A percentile compares a stretch with the other conserved stretches of the same genome.
phyloP scores from a whole-genome alignment of 176 grass and related monocot genomes.

The Luzula sylvatica region DNA sequence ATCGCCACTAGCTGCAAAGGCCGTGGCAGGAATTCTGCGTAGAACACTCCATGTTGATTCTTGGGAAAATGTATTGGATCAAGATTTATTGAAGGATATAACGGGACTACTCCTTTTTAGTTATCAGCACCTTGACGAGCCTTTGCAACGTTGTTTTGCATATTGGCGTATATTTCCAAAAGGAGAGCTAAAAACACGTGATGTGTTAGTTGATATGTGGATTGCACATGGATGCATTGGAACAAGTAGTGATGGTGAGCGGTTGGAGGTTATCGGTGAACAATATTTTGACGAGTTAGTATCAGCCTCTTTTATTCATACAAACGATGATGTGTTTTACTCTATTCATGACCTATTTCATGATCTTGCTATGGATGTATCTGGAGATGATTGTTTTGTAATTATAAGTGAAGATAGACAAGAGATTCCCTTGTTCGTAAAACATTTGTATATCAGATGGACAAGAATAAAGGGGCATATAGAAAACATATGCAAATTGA shows the following conservation, averaged over 20 bases:
- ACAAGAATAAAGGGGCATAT: neutral
- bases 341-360: constrained; percentile 15
- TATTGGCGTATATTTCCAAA: too few relatives aligned
- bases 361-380: constrained; percentile 14
- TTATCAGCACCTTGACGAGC: constrained; percentile 1
- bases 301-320: constrained; percentile 8
- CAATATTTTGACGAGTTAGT: neutral
- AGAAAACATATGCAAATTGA: neutral
- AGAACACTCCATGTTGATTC: neutral
- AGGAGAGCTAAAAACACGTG: too few relatives aligned
- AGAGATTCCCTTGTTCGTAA: neutral
- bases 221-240: constrained; percentile 14
- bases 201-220: too few relatives aligned
- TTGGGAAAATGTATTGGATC: constrained; percentile 4
- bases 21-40: neutral
- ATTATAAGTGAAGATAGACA: neutral
- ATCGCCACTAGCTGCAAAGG: neutral
- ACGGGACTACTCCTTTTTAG: constrained; percentile 3
- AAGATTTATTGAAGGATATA: neutral
- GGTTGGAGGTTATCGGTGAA: neutral
- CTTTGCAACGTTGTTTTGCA: constrained; percentile 17
- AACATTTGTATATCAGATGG: neutral
- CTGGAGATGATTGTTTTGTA: constrained; percentile 10
- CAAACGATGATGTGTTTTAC: neutral
- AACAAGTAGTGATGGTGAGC: neutral